Base-by-base conservation (phyloP, 2,329 filamentous ascomycete species). In the Pseudopithomyces maydicus region DNA sequence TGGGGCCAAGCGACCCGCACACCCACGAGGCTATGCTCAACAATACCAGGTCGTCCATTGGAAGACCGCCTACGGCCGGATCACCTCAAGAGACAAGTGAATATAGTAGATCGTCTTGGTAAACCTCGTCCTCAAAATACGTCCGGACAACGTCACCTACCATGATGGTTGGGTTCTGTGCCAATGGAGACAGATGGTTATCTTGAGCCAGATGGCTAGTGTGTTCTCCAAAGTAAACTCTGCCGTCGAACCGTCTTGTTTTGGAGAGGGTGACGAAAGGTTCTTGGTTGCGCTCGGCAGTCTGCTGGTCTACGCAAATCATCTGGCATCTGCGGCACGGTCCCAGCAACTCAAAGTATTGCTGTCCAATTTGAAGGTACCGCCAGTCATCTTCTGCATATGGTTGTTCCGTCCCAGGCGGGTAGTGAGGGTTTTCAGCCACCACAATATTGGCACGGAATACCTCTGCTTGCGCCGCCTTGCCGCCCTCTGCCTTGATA, bases 391-490 rank as follows among this genome's bases (percentile, higher is more conserved):
- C 95, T 77, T 98, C 94, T 0, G 84, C 82, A 73, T 95, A 98
- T 0, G 91, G 81, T 23, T 82, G 75, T 56, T 84, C 80, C 5
- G 73, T 69, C 47, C 79, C 76, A n/a, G 78, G 76, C 43, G 74
- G 70, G 58, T 61, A 78, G 61, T 69, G 65, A 29, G 68, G 76
- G 59, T 78, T 77, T 65, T 76, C 72, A 43, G 84, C 84, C 36
- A 98, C 78, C 8, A 97, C 84, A 52, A 99, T 87, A 67, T 99
- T 99, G 26, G 92, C 92, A 47, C 95, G 86, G 73, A 98, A 99
- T 1, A 91, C 88, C 38, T 90, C 86, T 2, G 90, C 84, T 20
- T 86, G 82, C 2, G 92, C 87, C 0, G 84, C 81, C 59, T 83
- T 86, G n/a, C 86, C 85, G 19, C 84, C 84, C n/a, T 79, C 81